Percentiles rank a stretch among this genome's conserved stretches.
Conservation (phyloP, 192 early-diverging fungal genomes). For the Gaertneriomyces semiglobifer region DNA sequence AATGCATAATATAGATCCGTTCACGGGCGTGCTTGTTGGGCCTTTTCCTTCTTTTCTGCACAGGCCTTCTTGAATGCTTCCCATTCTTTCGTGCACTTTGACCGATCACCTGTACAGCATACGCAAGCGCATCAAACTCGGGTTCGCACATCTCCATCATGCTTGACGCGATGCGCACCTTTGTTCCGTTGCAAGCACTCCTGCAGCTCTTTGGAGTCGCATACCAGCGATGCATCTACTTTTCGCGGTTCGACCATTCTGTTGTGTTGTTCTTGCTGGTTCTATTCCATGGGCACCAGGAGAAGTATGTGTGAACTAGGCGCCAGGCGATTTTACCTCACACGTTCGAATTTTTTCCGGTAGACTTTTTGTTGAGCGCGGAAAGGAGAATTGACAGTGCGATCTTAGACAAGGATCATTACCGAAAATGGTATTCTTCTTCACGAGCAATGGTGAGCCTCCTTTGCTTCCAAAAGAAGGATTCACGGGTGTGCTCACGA, state of each 20-base stretch:
- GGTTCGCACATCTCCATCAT: background rate
- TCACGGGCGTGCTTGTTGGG: background rate
- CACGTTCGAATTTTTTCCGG: no score
- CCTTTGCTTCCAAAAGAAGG: background rate
- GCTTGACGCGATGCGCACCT: slow-evolving; percentile 10
- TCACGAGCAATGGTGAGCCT: slow-evolving; percentile 19
- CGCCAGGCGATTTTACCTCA: no score
- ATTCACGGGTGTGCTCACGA: background rate
- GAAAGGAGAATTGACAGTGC: no score
- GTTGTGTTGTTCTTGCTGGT: background rate
- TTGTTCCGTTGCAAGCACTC: slow-evolving; percentile 53
- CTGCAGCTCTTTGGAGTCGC: slow-evolving; percentile 59
- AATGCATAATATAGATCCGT: background rate
- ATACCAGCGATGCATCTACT: slow-evolving; percentile 28
- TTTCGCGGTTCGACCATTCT: slow-evolving; percentile 5
- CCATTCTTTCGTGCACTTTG: slow-evolving; percentile 63
- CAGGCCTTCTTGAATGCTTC: slow-evolving; percentile 58
- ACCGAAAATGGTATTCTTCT: no score
- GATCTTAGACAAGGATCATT: no score
- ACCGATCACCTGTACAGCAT: slow-evolving; percentile 41
- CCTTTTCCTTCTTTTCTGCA: slow-evolving; percentile 37
- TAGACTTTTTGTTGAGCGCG: no score
- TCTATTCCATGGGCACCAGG: no score
- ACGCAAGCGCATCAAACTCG: background rate
- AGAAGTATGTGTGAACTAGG: no score